Conservation (phyloP, 768 basidiomycete genomes). For the Boletus sp. region DNA sequence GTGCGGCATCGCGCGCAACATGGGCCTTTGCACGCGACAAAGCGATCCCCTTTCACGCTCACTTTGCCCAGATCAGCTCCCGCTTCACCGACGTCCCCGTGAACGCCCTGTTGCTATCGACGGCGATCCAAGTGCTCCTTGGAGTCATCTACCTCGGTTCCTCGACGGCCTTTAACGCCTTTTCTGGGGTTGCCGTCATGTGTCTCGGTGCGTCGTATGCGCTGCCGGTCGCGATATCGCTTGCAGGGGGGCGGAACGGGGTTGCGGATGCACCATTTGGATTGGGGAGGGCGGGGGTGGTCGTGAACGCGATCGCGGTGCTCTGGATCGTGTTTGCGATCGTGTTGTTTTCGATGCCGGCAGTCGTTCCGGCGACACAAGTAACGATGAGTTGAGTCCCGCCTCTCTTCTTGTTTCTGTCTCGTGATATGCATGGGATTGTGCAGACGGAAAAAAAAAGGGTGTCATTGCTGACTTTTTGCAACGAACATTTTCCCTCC, state of each 20-base stretch:
- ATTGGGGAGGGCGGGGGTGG: conserved; percentile 43
- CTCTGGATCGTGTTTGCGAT: conserved; percentile 61
- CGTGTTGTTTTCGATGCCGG: conserved; percentile 68
- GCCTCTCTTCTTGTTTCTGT: background rate
- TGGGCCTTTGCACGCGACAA: conserved; percentile 71
- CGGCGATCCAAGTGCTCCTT: conserved; percentile 53
- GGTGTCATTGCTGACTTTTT: background rate
- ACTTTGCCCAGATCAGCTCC: conserved; percentile 46
- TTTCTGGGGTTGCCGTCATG: conserved; percentile 64
- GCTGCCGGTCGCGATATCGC: conserved; percentile 55
- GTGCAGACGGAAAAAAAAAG: background rate
- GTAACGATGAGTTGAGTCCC: conserved; percentile 43
- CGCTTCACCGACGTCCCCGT: conserved; percentile 48
- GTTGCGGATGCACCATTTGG: conserved; percentile 49
- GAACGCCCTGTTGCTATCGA: conserved; percentile 59
- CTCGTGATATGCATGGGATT: background rate
- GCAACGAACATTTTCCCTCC: background rate
- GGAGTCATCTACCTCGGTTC: conserved; percentile 63
- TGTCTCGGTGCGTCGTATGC: conserved; percentile 63
- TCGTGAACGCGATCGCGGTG: conserved; percentile 50
- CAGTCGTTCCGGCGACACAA: conserved; percentile 51
- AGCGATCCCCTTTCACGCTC: conserved; percentile 52
- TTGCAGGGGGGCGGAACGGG: conserved; percentile 42
- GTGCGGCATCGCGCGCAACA: conserved; percentile 64
- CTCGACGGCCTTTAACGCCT: conserved; percentile 63